Base-by-base conservation (phyloP, 208 protist genomes). In the Acanthamoeba healyi region DNA sequence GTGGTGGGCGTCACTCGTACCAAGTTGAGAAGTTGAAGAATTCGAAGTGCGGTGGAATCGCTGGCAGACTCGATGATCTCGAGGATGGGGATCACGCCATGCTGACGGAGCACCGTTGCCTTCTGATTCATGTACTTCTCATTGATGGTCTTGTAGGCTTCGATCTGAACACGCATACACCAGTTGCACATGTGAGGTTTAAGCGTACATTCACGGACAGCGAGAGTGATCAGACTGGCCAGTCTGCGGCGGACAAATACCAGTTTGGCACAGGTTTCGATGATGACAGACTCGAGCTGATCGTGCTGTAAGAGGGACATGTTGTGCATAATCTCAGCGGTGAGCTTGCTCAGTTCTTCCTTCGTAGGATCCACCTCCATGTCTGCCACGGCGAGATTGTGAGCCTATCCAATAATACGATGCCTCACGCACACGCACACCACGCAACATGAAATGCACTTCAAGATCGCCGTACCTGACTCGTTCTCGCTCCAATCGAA, bases 51-150 rank as follows among this genome's bases (percentile, higher is more conserved):
- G 17, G 94, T 82, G 17, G 94, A 56, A 17, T 87, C 34, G n/a
- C 96, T 84, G 26, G 92, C 56, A 0, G 95, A 51, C 40, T 96
- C 96, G 36, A 98, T 94, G 61, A 98, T 90, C 32, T 98, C 97
- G 79, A 98, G 86, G 44, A 98, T 97, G 42, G 96, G 95, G 61
- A 98, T 96, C 1, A 98, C 94, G 46, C 97, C 96, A 86, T 97
- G 96, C 81, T 95, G 89, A 26, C 95, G 32, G 79, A 97, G 96
- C 6, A 97, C 61, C 0, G 95, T 36, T 26, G 87, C 94, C 56
- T 95, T 95, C 54, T 96, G 95, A 54, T 92, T 67, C 32, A 96
- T 84, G 40, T 97, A 90, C 17, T 95, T 89, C 91, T 96, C 40
- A 26, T 94, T 90, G 17, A 95, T 34, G 6, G 93, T 88, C 1